A percentile compares a stretch with the other conserved stretches of the same genome.
These are phyloP conservation scores for Saitozyma podzolica DNA, from an alignment of 768 basidiomycete genomes.

Conservation along the genomic window DNA sequence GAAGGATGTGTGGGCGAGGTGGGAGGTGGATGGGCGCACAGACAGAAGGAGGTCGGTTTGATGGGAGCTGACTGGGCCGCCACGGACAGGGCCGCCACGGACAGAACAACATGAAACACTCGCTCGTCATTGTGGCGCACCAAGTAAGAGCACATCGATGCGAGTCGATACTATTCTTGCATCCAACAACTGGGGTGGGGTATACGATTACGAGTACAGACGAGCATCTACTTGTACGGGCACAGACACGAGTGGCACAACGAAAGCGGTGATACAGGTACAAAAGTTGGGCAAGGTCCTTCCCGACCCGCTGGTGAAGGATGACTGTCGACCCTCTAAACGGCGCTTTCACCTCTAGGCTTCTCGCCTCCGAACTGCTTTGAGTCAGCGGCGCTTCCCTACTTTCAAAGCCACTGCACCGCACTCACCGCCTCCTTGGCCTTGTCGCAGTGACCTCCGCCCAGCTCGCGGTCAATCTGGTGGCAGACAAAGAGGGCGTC, in stretches of 20 bases:
- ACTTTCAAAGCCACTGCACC: background rate
- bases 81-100: too few species aligned
- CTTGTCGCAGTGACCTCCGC: slow-evolving; percentile 59
- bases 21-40: too few species aligned
- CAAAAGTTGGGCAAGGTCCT: slow-evolving; percentile 1
- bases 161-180: too few species aligned
- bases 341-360: background rate
- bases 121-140: too few species aligned
- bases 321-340: background rate
- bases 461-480: slow-evolving; percentile 64
- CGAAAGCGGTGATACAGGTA: background rate
- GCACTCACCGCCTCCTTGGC: slow-evolving; percentile 62
- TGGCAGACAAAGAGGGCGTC: slow-evolving; percentile 70
- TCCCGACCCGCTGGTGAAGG: background rate
- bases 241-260: background rate
- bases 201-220: too few species aligned
- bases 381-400: background rate
- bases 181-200: too few species aligned
- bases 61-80: too few species aligned
- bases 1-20: background rate
- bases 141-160: too few species aligned
- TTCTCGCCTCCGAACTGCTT: slow-evolving; percentile 9
- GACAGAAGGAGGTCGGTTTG: too few species aligned
- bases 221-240: too few species aligned
- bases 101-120: too few species aligned